Evolutionary conservation across 129 eudicot genomes (phyloP), one percentile per base, ranked within the genome.

Genomic region (Tagetes patula): DNA sequence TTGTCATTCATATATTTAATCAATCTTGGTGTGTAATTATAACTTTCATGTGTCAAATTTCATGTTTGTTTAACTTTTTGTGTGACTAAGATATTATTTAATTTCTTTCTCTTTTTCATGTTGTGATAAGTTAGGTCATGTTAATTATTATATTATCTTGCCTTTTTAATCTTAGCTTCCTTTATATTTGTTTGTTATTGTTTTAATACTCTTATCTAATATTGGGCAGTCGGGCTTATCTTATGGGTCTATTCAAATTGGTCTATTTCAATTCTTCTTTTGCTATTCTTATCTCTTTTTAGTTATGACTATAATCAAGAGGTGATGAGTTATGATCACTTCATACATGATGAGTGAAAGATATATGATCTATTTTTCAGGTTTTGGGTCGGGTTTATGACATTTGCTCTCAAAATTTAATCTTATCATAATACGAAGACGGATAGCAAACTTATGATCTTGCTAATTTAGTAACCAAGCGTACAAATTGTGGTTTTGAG

Each of bases 1-100:
- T 80, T 79, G 84, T 78, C 82, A 71, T 65, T 78, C 77, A 78
- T 78, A 71, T 78, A 78, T 78, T 78, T 78, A 78, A 78, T 78
- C 77, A 78, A 64, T 78, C 53, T 78, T 78, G 77, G 82, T 71
- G 82, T 50, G 58, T 71, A 63, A 49, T 78, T 78, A 78, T 71
- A 78, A 53, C 76, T 78, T 78, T 72, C 82, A 78, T 78, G 68
- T 64, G 73, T 71, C 73, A 71, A 41, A 41, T 64, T 71, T 71
- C 59, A 40, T 52, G 61, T 65, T 71, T 71, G 62, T 45, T 70
- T 78, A 68, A 33, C 69, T 52, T 70, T 64, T 60, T 70, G 38
- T 78, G 63, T 78, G 67, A 40, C 38, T 20, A 38, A 55, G 54
- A 65, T 43, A 10, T 40, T 53, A 39, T 52, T 42, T 65, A 20